Evolutionary conservation across 2,329 filamentous ascomycete species (phyloP).

Genomic region (Plectosphaerella sp.): DNA sequence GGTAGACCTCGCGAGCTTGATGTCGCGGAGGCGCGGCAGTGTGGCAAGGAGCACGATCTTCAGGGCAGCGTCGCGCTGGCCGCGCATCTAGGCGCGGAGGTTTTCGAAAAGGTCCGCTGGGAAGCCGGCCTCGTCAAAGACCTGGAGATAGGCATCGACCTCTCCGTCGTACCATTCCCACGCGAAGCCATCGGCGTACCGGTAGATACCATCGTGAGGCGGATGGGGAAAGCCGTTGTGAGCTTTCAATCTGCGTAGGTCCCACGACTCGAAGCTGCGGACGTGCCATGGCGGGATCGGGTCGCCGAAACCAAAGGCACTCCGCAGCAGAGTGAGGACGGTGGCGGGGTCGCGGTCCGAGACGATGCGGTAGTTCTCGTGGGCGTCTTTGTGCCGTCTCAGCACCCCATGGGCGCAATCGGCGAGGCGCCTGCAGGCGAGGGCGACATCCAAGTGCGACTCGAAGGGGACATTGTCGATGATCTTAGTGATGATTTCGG

Average conservation of each 20-base stretch:
- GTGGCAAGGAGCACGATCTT: background rate
- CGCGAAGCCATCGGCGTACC: background rate
- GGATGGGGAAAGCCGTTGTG: background rate
- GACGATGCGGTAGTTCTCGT: background rate
- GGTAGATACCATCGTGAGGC: background rate
- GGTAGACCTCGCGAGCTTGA: background rate
- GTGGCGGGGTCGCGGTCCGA: slow-evolving; percentile 3
- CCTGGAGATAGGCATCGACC: background rate
- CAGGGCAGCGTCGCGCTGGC: background rate
- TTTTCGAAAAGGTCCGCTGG: background rate
- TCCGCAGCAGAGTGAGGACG: slow-evolving; percentile 1
- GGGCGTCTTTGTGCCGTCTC: background rate
- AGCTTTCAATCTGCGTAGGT: background rate
- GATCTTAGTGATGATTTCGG: slow-evolving; percentile 5
- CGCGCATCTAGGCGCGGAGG: background rate
- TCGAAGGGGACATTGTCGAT: background rate
- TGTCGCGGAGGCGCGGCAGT: background rate
- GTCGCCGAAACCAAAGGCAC: background rate
- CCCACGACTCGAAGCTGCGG: slow-evolving; percentile 4
- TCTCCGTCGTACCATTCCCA: background rate
- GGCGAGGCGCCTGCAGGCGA: background rate
- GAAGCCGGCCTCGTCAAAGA: background rate
- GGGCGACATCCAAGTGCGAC: slow-evolving; percentile 1
- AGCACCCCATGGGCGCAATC: background rate
- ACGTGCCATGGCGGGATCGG: slow-evolving; percentile 2